Base-by-base conservation (phyloP, 2,329 filamentous ascomycete species). In the Colletotrichum noveboracense region DNA sequence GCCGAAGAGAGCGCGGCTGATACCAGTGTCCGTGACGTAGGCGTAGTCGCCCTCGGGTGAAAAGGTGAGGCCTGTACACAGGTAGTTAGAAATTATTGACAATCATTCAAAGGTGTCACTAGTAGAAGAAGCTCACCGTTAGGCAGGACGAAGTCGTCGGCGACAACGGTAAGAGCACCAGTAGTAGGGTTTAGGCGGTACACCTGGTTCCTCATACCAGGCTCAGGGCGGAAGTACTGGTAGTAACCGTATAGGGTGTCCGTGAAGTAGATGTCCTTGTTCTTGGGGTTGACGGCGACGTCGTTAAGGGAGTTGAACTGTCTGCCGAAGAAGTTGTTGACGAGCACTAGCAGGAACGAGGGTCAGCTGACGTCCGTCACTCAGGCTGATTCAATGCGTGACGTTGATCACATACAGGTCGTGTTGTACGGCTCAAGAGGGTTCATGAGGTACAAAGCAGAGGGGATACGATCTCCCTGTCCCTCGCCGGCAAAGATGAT, bases 201-300 rank as follows among this genome's bases (percentile, higher is more conserved):
- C 1, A 93, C 89, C 78, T 93, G 91, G 73, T 88, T 89, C 6
- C 86, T 89, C 13, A 92, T 80, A 1, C 87, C 87, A 0, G 91
- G 91, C 7, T 81, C 77, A 0, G 88, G 88, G 0, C 91, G 86
- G 78, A 93, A 92, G 28, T 89, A 85, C 79, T 93, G 91, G 56
- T 89, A 85, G 75, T 86, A 89, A 5, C 90, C 92, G 77, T 93
- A 93, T 9, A 88, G 85, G 0, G 90, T 88, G 74, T 93, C 91
- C 2, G 91, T 93, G 78, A 93, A 93, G 84, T 92, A 93, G n/a
- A 93, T 83, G 30, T 91, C 87, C n/a, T 87, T 86, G 72, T 88
- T 91, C 13, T 82, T 80, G 34, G 90, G 86, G 77, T 92, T 87
- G 71, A 91, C 80, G 2, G 87, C 85, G 0, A 90, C 85, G 75